Conservation (phyloP, 495 filamentous ascomycete genomes). For the Penicillium manginii region DNA sequence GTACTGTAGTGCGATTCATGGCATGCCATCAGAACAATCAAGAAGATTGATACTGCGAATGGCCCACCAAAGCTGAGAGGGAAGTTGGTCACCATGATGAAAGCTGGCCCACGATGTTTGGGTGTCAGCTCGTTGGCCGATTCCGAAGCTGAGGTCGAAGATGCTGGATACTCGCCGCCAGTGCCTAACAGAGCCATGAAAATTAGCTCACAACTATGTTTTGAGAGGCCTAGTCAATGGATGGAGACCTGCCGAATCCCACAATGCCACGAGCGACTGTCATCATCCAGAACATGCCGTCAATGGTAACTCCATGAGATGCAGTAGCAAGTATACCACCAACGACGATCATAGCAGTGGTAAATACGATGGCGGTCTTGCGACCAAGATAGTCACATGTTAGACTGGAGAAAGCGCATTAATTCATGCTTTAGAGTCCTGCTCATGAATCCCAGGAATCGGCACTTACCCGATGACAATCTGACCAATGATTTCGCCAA, state of each 20-base stretch:
- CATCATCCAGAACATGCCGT: constrained; percentile 61
- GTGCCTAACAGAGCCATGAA: constrained; percentile 17
- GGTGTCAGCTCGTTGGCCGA: constrained; percentile 51
- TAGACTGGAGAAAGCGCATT: constrained; percentile 23
- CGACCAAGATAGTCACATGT: constrained; percentile 57
- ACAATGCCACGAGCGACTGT: constrained; percentile 51
- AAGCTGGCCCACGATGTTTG: constrained; percentile 51
- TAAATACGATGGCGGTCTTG: constrained; percentile 56
- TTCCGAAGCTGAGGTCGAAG: constrained; percentile 49
- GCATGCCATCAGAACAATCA: constrained; percentile 51
- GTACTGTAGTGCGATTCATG: constrained; percentile 45
- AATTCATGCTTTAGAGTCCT: neutral
- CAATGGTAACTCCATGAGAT: constrained; percentile 47
- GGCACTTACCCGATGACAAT: constrained; percentile 45
- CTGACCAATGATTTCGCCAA: constrained; percentile 58
- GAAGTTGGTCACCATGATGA: constrained; percentile 59
- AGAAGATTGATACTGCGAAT: constrained; percentile 50
- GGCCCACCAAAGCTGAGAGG: constrained; percentile 54
- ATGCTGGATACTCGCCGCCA: constrained; percentile 54
- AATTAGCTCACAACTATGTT: neutral
- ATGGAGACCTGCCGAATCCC: constrained; percentile 42
- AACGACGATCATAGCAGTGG: constrained; percentile 55
- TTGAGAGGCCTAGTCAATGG: neutral
- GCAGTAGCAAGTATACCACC: constrained; percentile 56
- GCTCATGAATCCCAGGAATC: neutral